Evolutionary conservation across 2,329 filamentous ascomycete species (phyloP), one percentile per base, ranked within the genome.

Genomic region (Colletotrichum paranaense): DNA sequence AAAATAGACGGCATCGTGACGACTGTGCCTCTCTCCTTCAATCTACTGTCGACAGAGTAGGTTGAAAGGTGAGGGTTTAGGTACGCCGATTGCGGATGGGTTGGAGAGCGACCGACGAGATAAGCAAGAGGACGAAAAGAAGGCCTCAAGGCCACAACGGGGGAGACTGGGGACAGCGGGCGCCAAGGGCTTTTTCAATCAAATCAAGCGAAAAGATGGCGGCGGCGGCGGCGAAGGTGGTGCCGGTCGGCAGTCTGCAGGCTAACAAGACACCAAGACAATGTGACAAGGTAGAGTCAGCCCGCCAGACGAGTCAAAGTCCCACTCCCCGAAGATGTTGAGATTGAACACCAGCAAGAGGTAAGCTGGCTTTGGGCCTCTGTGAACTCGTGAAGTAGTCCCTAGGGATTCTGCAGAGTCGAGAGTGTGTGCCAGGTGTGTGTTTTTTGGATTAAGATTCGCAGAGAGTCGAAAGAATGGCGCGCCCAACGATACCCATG

Each of bases 1-100:
- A 87, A 85, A 74, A 85, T 77, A 63, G 80, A 81, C 70, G 78
- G 78, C 71, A 79, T 78, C 81, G 83, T 84, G 75, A 72, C 30
- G 30, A 24, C 22, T 62, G 24, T 32, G 57, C 49, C 72, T 72
- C 52, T 72, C 67, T 55, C 67, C 72, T 63, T 71, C 71, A 63
- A 62, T 67, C 72, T 74, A 72, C 72, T 55, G 57, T 63, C 57
- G 63, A 28, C 62, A 46, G 49, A 62, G 71, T 42, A 73, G 71
- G 70, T 57, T 70, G 71, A 70, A 56, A 71, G 71, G 56, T 42
- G 67, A 70, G 67, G 62, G 67, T 60, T 60, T 62, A 49, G 30
- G 60, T 30, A 42, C 60, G 56, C 71, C 71, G 67, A 70, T 73
- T 73, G 71, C 67, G 71, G 67, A 70, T 73, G 56, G 56, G 71